Evolutionary conservation across 1,139 yeast species (phyloP), one percentile per base, ranked within the genome.

Genomic region (Magnusiomyces paraingens): DNA sequence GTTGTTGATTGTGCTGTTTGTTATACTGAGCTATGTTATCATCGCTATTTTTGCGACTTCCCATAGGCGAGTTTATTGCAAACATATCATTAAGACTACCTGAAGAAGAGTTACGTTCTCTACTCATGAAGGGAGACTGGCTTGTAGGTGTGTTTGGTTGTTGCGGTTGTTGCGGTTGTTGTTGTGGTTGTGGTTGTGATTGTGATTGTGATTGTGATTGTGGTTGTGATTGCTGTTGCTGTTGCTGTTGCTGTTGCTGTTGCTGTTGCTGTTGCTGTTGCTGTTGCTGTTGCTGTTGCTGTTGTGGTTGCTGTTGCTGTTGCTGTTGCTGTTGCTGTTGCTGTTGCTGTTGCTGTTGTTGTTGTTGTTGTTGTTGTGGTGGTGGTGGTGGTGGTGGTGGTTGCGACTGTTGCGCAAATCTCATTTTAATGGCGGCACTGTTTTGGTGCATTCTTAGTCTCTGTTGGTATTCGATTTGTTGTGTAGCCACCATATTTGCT

Each of bases 281-380:
- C 11, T 43, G 52, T 14, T 17, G 15, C 47, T 50, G 53, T 49
- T 55, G 58, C 49, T 50, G 58, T 46, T 51, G 53, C 47, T 55
- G 58, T 35, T 51, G 56, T 47, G 39, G 47, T 20, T 42, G 44
- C 11, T 43, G 52, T 14, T 17, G 15, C 47, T 50, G 53, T 49
- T 55, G 58, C 49, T 50, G 58, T 46, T 51, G 53, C 47, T 55
- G 58, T 35, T 51, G 56, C n/a, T n/a, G n/a, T n/a, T 58, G 14
- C 61, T 64, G 51, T 63, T 63, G 47, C 15, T 42, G 44, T 6
- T 43, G 52, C 18, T 17, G 15, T 49, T 50, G 53, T 49, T 55
- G 58, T 47, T 50, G 58, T 46, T 51, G 53, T 48, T 55, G 58
- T 35, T 51, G 56, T 14, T 4, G 45, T n/a, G 45, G 11, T 11